These are phyloP conservation scores for Rhynchospora pubera DNA, from an alignment of 176 grass and related monocot species.

Conservation along the genomic window DNA sequence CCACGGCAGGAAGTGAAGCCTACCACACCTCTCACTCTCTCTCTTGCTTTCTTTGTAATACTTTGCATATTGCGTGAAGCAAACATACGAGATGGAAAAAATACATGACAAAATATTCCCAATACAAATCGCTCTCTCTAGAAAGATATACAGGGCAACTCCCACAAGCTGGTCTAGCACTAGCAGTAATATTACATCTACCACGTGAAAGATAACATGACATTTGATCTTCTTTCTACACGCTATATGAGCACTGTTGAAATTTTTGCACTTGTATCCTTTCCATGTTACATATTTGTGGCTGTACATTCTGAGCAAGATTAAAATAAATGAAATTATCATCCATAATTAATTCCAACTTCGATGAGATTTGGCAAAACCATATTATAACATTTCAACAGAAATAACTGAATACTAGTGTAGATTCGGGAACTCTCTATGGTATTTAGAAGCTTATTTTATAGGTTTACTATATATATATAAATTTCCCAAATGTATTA, in stretches of 20 bases:
- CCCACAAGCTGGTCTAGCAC: background rate
- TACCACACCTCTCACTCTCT: slow-evolving; percentile 36
- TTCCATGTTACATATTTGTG: background rate
- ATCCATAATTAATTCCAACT: background rate
- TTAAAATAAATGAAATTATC: background rate
- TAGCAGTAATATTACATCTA: slow-evolving; percentile 7
- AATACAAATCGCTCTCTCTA: slow-evolving; percentile 24
- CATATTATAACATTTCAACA: background rate
- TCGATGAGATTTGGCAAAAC: background rate
- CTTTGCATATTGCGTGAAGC: slow-evolving; percentile 96
- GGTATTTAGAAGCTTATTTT: background rate
- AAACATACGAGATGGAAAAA: slow-evolving; percentile 56
- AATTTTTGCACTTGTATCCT: slow-evolving; percentile 4
- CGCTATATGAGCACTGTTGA: slow-evolving; percentile 16
- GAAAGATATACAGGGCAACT: slow-evolving; percentile 13
- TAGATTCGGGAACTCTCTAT: background rate
- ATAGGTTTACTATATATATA: background rate
- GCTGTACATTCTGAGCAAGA: background rate
- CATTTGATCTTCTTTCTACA: slow-evolving; percentile 5
- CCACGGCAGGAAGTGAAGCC: slow-evolving; percentile 78
- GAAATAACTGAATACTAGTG: background rate
- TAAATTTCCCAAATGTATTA: background rate
- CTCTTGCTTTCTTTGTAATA: slow-evolving; percentile 42
- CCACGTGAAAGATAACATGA: slow-evolving; percentile 21
- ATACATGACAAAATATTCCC: slow-evolving; percentile 23